Conservation (phyloP, 192 early-diverging fungal genomes). For the Entophlyctis luteolus region DNA sequence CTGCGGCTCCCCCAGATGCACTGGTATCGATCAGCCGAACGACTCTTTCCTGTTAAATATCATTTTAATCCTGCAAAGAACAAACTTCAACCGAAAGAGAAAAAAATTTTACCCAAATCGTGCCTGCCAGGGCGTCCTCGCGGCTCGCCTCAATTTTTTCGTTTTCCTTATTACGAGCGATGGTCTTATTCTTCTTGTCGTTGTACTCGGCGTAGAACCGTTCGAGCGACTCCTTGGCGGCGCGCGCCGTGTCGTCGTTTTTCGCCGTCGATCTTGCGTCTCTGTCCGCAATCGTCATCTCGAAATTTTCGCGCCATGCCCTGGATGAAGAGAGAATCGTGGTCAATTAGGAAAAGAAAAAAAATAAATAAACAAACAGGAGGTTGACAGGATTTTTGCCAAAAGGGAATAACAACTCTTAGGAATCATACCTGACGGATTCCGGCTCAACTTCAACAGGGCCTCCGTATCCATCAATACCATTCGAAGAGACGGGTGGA, state of each 20-base stretch:
- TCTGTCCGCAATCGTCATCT: slow-evolving; percentile 38
- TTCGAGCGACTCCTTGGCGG: slow-evolving; percentile 49
- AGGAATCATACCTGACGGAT: slow-evolving; percentile 5
- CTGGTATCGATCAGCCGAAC: slow-evolving; percentile 43
- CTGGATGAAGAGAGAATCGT: slow-evolving; percentile 25
- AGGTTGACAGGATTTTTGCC: neutral
- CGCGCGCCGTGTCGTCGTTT: slow-evolving; percentile 34
- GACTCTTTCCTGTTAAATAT: slow-evolving; percentile 36
- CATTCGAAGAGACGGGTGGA: too few species aligned
- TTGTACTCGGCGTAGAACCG: slow-evolving; percentile 62
- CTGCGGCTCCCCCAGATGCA: neutral
- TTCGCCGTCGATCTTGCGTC: slow-evolving; percentile 39
- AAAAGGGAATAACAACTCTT: too few species aligned
- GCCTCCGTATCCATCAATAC: too few species aligned
- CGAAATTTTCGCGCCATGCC: slow-evolving; percentile 46
- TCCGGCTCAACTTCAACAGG: slow-evolving; percentile 12
- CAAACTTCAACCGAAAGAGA: neutral
- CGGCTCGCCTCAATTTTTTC: slow-evolving; percentile 32
- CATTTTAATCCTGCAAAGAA: neutral
- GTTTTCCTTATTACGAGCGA: slow-evolving; percentile 47
- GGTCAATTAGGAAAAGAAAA: neutral
- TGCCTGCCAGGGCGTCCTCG: slow-evolving; percentile 37
- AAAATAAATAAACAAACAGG: neutral
- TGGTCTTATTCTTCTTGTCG: slow-evolving; percentile 51
- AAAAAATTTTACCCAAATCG: slow-evolving; percentile 41